phyloP scores from a whole-genome alignment of 805 yeast species.

The Metahyphopichia silvanorum region DNA sequence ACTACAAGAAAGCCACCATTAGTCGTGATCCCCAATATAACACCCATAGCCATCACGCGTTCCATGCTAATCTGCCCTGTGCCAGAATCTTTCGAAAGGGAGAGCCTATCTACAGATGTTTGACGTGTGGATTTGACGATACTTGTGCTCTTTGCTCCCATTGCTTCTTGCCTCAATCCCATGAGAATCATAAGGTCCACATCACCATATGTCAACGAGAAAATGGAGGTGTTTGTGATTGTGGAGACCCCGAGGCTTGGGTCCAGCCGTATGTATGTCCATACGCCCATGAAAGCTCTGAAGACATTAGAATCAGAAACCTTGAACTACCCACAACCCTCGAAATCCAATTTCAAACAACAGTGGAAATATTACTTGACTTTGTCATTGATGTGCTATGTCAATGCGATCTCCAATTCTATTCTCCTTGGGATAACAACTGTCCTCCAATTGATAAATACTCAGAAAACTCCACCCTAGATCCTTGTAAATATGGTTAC shows the following conservation, averaged over 20 bases:
- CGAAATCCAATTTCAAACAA: constrained; percentile 28
- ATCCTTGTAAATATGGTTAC: constrained; percentile 41
- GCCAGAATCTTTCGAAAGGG: constrained; percentile 70
- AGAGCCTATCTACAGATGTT: constrained; percentile 77
- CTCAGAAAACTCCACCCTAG: constrained; percentile 29
- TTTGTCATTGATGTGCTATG: constrained; percentile 61
- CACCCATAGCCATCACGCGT: constrained; percentile 28
- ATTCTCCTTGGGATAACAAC: constrained; percentile 20
- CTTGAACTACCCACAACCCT: constrained; percentile 43
- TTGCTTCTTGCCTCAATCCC: constrained; percentile 70
- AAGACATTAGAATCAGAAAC: constrained; percentile 3
- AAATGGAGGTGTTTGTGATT: constrained; percentile 82
- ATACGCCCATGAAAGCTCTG: constrained; percentile 12
- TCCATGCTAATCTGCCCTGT: constrained; percentile 69
- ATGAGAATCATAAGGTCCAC: constrained; percentile 68
- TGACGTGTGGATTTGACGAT: constrained; percentile 75
- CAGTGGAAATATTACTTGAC: constrained; percentile 51
- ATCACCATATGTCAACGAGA: constrained; percentile 61
- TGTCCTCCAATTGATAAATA: constrained; percentile 22
- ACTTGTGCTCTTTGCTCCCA: constrained; percentile 78
- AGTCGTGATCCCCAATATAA: constrained; percentile 14
- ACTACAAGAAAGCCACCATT: constrained; percentile 16
- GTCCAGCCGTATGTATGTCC: constrained; percentile 50
- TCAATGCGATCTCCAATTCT: constrained; percentile 41
- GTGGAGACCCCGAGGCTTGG: constrained; percentile 91